A percentile compares a stretch with the other conserved stretches of the same genome.
These are phyloP conservation scores for Ceraceosorus guamensis DNA, from an alignment of 1,284 basidiomycete species.

Conservation along the genomic window DNA sequence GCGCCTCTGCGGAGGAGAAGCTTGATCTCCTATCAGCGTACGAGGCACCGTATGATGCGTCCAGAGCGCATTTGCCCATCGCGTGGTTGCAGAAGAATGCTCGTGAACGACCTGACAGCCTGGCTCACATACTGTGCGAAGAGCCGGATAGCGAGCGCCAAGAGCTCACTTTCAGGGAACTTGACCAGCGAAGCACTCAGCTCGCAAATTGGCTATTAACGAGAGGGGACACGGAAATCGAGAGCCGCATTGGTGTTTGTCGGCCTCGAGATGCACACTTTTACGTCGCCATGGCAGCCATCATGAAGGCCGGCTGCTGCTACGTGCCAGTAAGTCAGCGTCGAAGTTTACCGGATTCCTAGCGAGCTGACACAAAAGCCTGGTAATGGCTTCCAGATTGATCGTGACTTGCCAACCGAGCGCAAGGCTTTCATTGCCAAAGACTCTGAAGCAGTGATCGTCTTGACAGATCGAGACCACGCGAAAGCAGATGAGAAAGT, in stretches of 20 bases:
- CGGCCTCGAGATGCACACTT: neutral
- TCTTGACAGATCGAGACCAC: constrained; percentile 13
- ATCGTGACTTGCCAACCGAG: constrained; percentile 41
- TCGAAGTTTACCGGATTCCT: no score
- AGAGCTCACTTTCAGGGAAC: neutral
- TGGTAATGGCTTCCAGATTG: constrained; percentile 27
- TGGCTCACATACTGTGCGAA: neutral
- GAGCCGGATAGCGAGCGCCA: neutral
- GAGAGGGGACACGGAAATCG: neutral
- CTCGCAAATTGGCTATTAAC: neutral
- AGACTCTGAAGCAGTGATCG: constrained; percentile 23
- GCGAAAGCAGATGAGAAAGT: neutral
- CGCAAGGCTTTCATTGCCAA: constrained; percentile 37
- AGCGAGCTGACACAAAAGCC: no score
- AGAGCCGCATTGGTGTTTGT: neutral
- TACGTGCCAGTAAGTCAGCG: constrained; percentile 44
- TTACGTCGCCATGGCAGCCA: constrained; percentile 5
- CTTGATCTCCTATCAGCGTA: neutral
- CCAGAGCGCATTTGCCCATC: neutral
- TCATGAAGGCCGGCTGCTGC: constrained; percentile 31
- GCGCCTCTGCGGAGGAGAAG: no score
- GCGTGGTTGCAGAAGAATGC: neutral
- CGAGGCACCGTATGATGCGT: neutral
- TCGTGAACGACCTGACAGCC: neutral
- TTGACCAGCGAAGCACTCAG: neutral